Percentiles rank a stretch among this genome's conserved stretches.
Conservation (phyloP, 345 rosid genomes). For the Melastoma malabathricum region DNA sequence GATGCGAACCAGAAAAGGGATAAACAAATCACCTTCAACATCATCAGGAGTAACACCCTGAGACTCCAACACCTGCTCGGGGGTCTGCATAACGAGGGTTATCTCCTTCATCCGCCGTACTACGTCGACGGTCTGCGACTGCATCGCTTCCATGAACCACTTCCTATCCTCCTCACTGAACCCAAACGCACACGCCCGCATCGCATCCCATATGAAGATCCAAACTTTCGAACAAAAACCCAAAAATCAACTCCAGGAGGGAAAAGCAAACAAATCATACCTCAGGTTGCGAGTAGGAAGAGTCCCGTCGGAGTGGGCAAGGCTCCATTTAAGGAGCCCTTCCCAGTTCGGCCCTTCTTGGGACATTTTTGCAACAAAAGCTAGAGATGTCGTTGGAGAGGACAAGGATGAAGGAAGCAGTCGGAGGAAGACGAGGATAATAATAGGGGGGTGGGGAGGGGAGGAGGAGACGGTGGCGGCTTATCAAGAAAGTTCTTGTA, state of each 20-base stretch:
- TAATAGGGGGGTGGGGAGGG: background rate
- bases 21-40: slow-evolving; percentile 44
- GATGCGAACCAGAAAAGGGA: background rate
- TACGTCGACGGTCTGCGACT: slow-evolving; percentile 58
- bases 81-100: slow-evolving; percentile 63
- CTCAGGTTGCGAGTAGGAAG: slow-evolving; percentile 38
- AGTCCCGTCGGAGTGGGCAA: slow-evolving; percentile 78
- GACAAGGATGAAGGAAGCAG: background rate
- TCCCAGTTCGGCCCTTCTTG: slow-evolving; percentile 85
- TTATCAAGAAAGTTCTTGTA: no score
- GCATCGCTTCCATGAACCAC: slow-evolving; percentile 99
- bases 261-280: slow-evolving; percentile 12
- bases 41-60: slow-evolving; percentile 60
- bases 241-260: background rate
- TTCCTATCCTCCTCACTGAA: slow-evolving; percentile 68
- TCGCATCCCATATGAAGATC: background rate
- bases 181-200: background rate
- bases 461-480: no score
- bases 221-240: background rate
- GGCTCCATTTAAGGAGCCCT: slow-evolving; percentile 89
- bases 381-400: slow-evolving; percentile 1
- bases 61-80: slow-evolving; percentile 53
- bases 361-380: slow-evolving; percentile 28
- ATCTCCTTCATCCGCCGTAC: slow-evolving; percentile 77
- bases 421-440: background rate